A percentile compares a stretch with the other conserved stretches of the same genome.
These are phyloP conservation scores for Candida qinlingensis DNA, from an alignment of 805 yeast species.

Conservation along the genomic window DNA sequence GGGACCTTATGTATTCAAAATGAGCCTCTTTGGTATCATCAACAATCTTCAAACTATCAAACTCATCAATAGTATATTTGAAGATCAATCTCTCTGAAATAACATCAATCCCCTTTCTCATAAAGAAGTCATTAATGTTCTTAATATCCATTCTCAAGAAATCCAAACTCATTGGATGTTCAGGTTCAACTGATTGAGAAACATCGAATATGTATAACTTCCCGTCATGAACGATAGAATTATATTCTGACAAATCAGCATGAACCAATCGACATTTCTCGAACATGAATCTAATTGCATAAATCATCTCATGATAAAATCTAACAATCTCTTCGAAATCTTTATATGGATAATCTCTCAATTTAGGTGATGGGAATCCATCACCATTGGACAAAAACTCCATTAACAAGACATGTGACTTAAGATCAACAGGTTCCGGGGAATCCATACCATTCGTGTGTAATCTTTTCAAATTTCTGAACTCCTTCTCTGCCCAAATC, in stretches of 20 bases:
- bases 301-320: constrained; percentile 72
- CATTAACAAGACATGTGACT: constrained; percentile 91
- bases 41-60: constrained; percentile 32
- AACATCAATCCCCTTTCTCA: constrained; percentile 64
- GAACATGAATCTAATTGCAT: constrained; percentile 82
- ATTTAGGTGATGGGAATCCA: constrained; percentile 88
- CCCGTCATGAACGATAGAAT: constrained; percentile 76
- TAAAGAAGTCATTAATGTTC: constrained; percentile 86
- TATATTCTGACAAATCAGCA: constrained; percentile 95
- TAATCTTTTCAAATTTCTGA: constrained; percentile 83
- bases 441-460: constrained; percentile 78
- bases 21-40: constrained; percentile 33
- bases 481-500: constrained; percentile 98
- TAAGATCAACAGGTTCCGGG: constrained; percentile 86
- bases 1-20: constrained; percentile 38
- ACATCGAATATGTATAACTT: constrained; percentile 88
- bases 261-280: constrained; percentile 88
- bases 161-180: constrained; percentile 94
- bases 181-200: constrained; percentile 96
- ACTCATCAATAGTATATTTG: constrained; percentile 60
- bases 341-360: constrained; percentile 75
- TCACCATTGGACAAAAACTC: constrained; percentile 73
- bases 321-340: constrained; percentile 59
- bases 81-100: constrained; percentile 81
- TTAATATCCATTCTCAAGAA: constrained; percentile 96